These are phyloP conservation scores for Margaritispora aquatica DNA, from an alignment of 495 filamentous ascomycete genomes.

Conservation along the genomic window DNA sequence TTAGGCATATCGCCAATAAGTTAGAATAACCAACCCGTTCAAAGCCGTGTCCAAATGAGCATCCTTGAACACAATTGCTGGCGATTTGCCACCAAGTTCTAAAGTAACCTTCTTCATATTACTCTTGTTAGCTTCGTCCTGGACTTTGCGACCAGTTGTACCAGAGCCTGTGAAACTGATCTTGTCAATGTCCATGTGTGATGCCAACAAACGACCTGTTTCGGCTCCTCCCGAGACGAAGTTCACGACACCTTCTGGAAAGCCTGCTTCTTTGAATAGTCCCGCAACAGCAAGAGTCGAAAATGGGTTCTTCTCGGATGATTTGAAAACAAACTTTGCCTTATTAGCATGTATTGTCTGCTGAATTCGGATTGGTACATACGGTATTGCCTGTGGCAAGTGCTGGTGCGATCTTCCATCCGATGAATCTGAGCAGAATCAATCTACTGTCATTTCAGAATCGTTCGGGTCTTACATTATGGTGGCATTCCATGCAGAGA, in stretches of 20 bases:
- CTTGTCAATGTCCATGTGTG: slow-evolving; percentile 32
- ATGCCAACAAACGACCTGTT: slow-evolving; percentile 32
- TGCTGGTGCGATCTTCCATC: slow-evolving; percentile 37
- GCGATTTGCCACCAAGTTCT: slow-evolving; percentile 87
- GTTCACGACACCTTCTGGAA: slow-evolving; percentile 31
- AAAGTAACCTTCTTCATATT: slow-evolving; percentile 80
- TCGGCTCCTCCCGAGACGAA: slow-evolving; percentile 30
- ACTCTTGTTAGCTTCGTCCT: slow-evolving; percentile 31
- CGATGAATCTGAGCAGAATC: not conserved
- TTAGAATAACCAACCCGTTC: not conserved
- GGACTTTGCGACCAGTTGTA: slow-evolving; percentile 34
- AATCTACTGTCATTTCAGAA: not conserved
- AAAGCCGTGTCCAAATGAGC: slow-evolving; percentile 80
- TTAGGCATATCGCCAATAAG: too few relatives aligned
- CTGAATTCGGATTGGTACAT: not conserved
- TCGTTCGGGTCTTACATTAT: slow-evolving; percentile 23
- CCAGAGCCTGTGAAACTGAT: slow-evolving; percentile 42
- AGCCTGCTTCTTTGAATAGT: slow-evolving; percentile 30
- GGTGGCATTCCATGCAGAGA: slow-evolving; percentile 46
- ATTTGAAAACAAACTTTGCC: slow-evolving; percentile 32
- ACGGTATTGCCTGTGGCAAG: slow-evolving; percentile 39
- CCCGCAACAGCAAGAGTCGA: slow-evolving; percentile 19
- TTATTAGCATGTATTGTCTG: too few relatives aligned
- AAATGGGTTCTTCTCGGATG: slow-evolving; percentile 33
- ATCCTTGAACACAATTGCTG: slow-evolving; percentile 79